Base-by-base conservation (phyloP, 768 basidiomycete genomes). In the Podaxis sp. region DNA sequence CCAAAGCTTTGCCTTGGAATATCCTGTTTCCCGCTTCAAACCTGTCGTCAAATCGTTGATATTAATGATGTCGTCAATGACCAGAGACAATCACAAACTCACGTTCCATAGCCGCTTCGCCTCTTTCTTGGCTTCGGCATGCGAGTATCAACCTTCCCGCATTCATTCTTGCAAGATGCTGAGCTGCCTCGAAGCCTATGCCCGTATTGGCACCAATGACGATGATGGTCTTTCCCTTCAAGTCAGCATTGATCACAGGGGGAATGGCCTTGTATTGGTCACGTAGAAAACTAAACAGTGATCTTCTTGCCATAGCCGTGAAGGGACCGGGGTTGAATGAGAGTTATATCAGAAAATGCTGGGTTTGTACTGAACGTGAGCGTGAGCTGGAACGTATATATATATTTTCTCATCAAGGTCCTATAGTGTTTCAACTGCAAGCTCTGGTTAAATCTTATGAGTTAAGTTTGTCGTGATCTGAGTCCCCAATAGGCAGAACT, bases 141-240 rank as follows among this genome's bases (percentile, higher is more conserved):
- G 71, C 78, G 7, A 81, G 40, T 22, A 82, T 74, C 6, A 80
- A 66, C 48, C 71, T 70, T 2, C 63, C 75, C 10, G 80, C 75
- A 52, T 75, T 74, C 81, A 82, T 81, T 1, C 58, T 48, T 0
- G 80, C 79, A 54, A 83, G 78, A 59, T 82, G 80, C 64, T 76
- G 79, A 4, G 78, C 70, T 2, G 81, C 76, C 64, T 83, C 80
- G 44, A 79, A 75, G 2, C 82, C 82, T 3, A 84, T 62, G 3
- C 83, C 86, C 22, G 75, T 74, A 66, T 87, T 87, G 5, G 84
- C 80, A 13, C 77, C 77, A 37, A 77, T 74, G 33, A 87, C 75
- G 17, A 85, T 52, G 24, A 85, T 75, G 10, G 81, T 82, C 66
- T 81, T 82, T 4, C 78, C 80, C 10, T 69, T 67, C 24, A 85